Conservation (phyloP, 2,329 filamentous ascomycete genomes). For the Chalaropsis ovoidea region DNA sequence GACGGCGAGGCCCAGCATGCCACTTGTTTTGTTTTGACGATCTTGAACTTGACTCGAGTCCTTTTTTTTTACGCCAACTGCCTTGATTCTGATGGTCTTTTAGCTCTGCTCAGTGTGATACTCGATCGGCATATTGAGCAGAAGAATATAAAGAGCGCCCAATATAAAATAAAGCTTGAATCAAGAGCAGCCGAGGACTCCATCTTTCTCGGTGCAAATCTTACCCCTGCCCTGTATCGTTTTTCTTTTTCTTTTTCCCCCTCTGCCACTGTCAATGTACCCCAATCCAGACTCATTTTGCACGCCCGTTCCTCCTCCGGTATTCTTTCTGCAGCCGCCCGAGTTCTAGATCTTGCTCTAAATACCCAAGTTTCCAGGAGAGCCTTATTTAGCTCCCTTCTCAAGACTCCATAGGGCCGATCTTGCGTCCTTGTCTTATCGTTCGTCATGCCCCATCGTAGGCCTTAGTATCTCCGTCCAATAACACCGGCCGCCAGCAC, state of each 20-base stretch:
- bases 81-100: neutral
- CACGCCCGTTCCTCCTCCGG: neutral
- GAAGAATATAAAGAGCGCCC: too few species aligned
- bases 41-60: neutral
- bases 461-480: neutral
- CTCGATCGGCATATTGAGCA: too few species aligned
- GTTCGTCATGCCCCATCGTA: neutral
- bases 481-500: neutral
- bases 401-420: conserved; percentile 28
- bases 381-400: conserved; percentile 14
- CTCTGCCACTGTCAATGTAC: neutral
- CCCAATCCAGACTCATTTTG: neutral
- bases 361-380: too few species aligned
- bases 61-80: neutral
- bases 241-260: too few species aligned
- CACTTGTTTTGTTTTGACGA: neutral
- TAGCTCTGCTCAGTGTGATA: too few species aligned
- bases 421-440: conserved; percentile 13
- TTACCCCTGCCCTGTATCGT: neutral
- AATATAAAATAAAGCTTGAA: too few species aligned
- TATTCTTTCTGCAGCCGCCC: neutral
- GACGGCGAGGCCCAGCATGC: neutral
- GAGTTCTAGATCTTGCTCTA: neutral
- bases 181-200: too few species aligned
- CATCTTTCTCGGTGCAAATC: neutral